These are phyloP conservation scores for Fagus sylvatica DNA, from an alignment of 306 rosid species.

Conservation along the genomic window DNA sequence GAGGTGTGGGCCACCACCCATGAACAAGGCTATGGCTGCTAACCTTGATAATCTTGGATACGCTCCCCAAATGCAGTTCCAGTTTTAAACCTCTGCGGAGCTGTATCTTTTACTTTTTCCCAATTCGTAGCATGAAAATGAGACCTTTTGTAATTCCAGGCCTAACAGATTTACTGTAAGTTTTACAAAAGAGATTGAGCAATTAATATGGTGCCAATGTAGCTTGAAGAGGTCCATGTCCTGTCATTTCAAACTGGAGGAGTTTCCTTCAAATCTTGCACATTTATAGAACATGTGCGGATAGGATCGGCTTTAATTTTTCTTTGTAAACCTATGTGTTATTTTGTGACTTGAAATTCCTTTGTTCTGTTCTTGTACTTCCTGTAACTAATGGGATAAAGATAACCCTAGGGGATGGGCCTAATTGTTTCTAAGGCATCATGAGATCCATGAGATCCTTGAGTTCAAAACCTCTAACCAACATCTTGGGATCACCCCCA, in stretches of 20 bases:
- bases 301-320: not conserved
- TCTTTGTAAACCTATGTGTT: too few species aligned
- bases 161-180: not conserved
- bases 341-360: too few species aligned
- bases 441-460: too few species aligned
- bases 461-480: too few species aligned
- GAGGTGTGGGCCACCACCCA: constrained; percentile 60
- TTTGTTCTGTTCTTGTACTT: too few species aligned
- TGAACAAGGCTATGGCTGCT: constrained; percentile 59
- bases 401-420: too few species aligned
- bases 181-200: constrained; percentile 1
- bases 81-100: constrained; percentile 35
- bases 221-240: not conserved
- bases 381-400: too few species aligned
- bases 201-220: not conserved
- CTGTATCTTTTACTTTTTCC: not conserved
- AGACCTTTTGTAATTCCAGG: not conserved
- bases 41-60: constrained; percentile 42
- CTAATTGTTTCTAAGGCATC: too few species aligned
- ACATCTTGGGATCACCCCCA: too few species aligned
- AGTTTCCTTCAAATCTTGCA: not conserved
- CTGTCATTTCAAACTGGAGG: not conserved
- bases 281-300: not conserved
- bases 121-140: not conserved
- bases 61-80: constrained; percentile 45